Conservation (phyloP, 768 basidiomycete species). For the Xerocomellus intermedius region DNA sequence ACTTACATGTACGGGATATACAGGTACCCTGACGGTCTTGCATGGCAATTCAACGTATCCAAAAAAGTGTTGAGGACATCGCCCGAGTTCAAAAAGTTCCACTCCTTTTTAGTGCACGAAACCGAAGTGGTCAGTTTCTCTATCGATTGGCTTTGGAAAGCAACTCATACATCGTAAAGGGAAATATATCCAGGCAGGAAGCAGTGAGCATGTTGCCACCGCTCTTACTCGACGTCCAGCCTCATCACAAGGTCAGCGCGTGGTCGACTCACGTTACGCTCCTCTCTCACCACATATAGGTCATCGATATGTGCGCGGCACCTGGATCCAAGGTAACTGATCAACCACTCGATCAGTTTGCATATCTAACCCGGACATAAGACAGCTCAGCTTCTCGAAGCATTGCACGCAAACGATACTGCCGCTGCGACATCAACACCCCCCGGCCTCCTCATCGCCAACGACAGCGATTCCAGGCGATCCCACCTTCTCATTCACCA, state of each 20-base stretch:
- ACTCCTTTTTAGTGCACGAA: slow-evolving; percentile 95
- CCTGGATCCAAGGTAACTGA: slow-evolving; percentile 85
- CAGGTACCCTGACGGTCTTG: slow-evolving; percentile 94
- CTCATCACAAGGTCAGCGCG: slow-evolving; percentile 71
- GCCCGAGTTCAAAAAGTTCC: slow-evolving; percentile 91
- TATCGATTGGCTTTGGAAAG: not conserved
- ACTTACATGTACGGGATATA: not conserved
- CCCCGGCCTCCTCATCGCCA: slow-evolving; percentile 86
- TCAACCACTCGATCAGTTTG: not conserved
- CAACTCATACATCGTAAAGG: slow-evolving; percentile 44
- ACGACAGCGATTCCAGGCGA: slow-evolving; percentile 92
- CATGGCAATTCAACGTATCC: slow-evolving; percentile 93
- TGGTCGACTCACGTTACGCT: not conserved
- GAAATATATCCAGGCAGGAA: slow-evolving; percentile 94
- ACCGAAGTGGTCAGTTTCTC: slow-evolving; percentile 83
- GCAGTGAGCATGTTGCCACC: slow-evolving; percentile 99
- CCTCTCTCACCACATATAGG: slow-evolving; percentile 38
- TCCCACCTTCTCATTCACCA: slow-evolving; percentile 98
- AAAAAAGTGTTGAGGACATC: slow-evolving; percentile 86
- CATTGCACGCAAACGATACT: slow-evolving; percentile 79
- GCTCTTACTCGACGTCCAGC: slow-evolving; percentile 89
- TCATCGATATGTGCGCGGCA: slow-evolving; percentile 98
- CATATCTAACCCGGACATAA: slow-evolving; percentile 28
- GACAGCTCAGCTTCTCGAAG: slow-evolving; percentile 96
- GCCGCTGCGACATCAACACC: slow-evolving; percentile 65